phyloP scores from a whole-genome alignment of 768 basidiomycete species.

The Collybiopsis luxurians region DNA sequence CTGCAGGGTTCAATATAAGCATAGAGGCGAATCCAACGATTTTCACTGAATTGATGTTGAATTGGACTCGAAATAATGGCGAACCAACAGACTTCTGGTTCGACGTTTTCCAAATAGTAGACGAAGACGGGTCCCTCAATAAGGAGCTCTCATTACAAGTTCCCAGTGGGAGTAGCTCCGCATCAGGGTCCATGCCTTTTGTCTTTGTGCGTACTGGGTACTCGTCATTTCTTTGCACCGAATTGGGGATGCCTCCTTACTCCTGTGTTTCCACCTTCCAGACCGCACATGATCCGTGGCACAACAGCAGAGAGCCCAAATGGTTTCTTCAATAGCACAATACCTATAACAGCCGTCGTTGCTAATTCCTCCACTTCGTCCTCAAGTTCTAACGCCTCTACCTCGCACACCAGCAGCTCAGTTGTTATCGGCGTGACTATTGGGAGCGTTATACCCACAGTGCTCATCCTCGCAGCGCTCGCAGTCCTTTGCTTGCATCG shows the following conservation, averaged over 20 bases:
- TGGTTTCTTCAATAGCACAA: constrained; percentile 3
- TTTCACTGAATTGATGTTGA: neutral
- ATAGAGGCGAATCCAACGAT: neutral
- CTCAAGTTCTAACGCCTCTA: neutral
- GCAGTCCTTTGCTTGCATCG: neutral
- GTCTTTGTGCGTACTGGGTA: neutral
- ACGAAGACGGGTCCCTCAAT: too few relatives aligned
- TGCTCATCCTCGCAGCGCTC: neutral
- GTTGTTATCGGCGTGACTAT: constrained; percentile 1
- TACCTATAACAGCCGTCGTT: neutral
- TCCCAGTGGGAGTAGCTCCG: neutral
- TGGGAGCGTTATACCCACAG: neutral
- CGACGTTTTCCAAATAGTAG: too few relatives aligned
- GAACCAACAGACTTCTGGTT: too few relatives aligned
- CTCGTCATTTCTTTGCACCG: neutral
- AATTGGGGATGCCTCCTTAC: neutral
- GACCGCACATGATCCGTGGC: neutral
- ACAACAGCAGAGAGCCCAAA: neutral
- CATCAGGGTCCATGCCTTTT: neutral
- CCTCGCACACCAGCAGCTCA: neutral
- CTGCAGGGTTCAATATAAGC: neutral
- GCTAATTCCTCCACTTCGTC: neutral
- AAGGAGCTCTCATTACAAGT: too few relatives aligned
- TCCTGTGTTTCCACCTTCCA: neutral
- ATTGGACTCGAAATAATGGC: neutral